Conservation (phyloP, 1,284 basidiomycete genomes). For the Amylostereum areolatum region DNA sequence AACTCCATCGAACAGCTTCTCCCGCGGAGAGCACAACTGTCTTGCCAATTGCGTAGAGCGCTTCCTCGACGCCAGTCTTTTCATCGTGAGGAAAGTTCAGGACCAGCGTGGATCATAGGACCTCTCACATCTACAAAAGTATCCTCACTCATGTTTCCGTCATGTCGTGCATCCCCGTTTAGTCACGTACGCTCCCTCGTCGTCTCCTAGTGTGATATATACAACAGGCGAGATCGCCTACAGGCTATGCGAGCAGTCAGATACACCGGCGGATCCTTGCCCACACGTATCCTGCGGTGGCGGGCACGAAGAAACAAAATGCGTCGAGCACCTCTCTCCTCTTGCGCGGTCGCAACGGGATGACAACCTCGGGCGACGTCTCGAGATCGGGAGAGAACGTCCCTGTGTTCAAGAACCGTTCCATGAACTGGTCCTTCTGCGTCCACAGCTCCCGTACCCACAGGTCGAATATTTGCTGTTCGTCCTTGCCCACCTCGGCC, state of each 20-base stretch:
- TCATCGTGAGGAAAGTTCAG: conserved; percentile 81
- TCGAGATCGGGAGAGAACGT: conserved; percentile 26
- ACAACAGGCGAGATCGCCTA: no score
- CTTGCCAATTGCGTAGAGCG: conserved; percentile 90
- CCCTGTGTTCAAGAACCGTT: conserved; percentile 50
- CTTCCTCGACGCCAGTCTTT: conserved; percentile 90
- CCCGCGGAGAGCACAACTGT: conserved; percentile 79
- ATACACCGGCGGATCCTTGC: conserved; percentile 31
- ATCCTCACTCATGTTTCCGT: no score
- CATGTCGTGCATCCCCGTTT: no score
- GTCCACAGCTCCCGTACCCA: conserved; percentile 84
- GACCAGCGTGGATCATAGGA: conserved; percentile 32
- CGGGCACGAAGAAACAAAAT: conserved; percentile 66
- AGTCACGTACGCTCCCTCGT: no score
- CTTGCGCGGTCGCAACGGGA: conserved; percentile 53
- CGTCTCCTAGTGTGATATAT: no score
- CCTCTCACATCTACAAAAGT: no score
- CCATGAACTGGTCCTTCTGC: conserved; percentile 78
- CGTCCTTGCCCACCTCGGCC: conserved; percentile 60
- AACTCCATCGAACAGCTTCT: conserved; percentile 80
- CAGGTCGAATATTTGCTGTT: conserved; percentile 69
- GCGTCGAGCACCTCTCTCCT: conserved; percentile 54
- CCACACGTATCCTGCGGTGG: conserved; percentile 47
- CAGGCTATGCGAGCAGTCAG: no score
- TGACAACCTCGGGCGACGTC: conserved; percentile 29